Evolutionary conservation across 148 eudicot species (phyloP), one percentile per base, ranked within the genome.

Genomic region (Polygonum maritimum): DNA sequence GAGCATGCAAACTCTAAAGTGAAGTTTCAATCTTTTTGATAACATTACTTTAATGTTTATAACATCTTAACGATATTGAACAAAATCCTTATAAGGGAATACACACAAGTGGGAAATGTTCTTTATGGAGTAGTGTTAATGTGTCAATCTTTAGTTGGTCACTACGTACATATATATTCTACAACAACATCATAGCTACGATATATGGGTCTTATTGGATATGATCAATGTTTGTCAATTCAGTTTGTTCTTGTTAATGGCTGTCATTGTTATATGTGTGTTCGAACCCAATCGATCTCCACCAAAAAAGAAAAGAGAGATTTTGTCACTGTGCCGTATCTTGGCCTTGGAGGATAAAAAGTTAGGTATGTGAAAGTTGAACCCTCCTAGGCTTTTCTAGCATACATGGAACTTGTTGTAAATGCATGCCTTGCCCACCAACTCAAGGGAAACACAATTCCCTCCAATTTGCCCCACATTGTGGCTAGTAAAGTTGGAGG

Each of bases 61-160:
- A 26, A 26, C 31, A 12, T 3, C 0, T 1, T 1, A 51, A 15
- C 14, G 1, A 51, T 15, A 5, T 15, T 4, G 18, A 51, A 51
- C 21, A n/a, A 51, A 18, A 51, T 19, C 55, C 55, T 51, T 15
- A 15, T 6, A 18, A 51, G 15, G 1, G 7, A 39, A 51, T 18
- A 51, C 55, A 45, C 48, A 45, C 10, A 45, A 45, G 10, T 45
- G 31, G 31, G 31, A 26, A 26, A 54, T 52, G 58, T 18, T 22
- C 14, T 58, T 58, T 26, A 0, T 26, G 31, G 31, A 26, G 31
- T 26, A 36, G 14, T 26, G 36, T 58, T 4, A 22, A 22, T 60
- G 35, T 60, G 67, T 60, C 36, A 60, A 60, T 60, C 35, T 60
- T 60, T 60, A 14, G 67, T 26, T 60, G 67, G 67, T 60, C 35